Evolutionary conservation across 75 land plant genomes (phyloP), one percentile per base, ranked within the genome.

Genomic region (Pinus tabuliformis): DNA sequence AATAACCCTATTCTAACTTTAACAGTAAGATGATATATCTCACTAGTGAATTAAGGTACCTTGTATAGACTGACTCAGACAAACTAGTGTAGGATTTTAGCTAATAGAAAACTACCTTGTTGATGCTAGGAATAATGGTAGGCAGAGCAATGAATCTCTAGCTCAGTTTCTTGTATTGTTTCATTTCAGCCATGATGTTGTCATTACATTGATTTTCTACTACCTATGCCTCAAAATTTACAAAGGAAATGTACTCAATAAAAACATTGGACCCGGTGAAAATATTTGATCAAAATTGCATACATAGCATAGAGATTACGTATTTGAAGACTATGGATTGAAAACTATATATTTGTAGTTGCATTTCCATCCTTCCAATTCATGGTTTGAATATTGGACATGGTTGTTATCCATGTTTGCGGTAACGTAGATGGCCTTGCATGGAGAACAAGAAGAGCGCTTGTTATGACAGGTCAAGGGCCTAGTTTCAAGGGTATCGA

Each of bases 131-230:
- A 57, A 95, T 89, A 73, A 95, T 84, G 26, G 93, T 90, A 16
- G 98, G 93, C 2, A 95, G 80, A 62, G 96, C 93, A 24, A 95
- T 91, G 65, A 95, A 95, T 58, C 96, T 73, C 80, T 95, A 96
- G 64, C 94, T 95, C 24, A 95, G 88, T 83, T 95, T 95, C 85
- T 95, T 96, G 33, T 96, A 77, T 15, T 96, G 77, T 75, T 85
- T 93, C 74, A 96, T 83, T 74, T 95, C 98, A 11, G 98, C 98
- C 33, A 95, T 80, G 58, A 95, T 91, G 77, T 91, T 88, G 62
- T 88, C 93, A n/a, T n/a, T n/a, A n/a, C n/a, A n/a, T n/a, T n/a
- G n/a, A n/a, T n/a, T n/a, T n/a, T n/a, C n/a, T n/a, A n/a, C n/a
- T n/a, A n/a, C n/a, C n/a, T n/a, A n/a, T n/a, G n/a, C n/a, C n/a